Evolutionary conservation across 1,139 yeast species (phyloP).

Genomic region (Pneumocystis oryctolagi): DNA sequence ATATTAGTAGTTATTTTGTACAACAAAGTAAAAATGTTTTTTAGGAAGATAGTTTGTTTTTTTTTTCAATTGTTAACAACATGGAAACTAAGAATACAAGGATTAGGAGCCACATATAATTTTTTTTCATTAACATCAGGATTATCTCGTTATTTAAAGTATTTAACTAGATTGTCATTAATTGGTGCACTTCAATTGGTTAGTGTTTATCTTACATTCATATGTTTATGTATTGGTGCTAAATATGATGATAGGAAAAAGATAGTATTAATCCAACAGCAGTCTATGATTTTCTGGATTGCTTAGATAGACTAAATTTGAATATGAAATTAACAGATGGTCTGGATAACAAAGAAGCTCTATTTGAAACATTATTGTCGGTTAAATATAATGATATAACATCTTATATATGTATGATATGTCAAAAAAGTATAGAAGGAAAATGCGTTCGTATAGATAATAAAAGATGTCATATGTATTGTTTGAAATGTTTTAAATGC

Average conservation of each 20-base stretch:
- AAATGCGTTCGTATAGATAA: constrained; percentile 10
- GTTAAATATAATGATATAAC: constrained; percentile 1
- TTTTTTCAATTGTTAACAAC: constrained; percentile 28
- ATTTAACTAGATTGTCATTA: constrained; percentile 42
- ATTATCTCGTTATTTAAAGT: constrained; percentile 80
- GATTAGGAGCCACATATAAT: constrained; percentile 35
- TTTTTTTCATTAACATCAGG: constrained; percentile 75
- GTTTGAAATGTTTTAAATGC: constrained; percentile 26
- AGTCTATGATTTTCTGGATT: constrained; percentile 36
- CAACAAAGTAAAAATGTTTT: constrained; percentile 74
- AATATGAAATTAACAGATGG: background rate
- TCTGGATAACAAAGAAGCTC: constrained; percentile 1
- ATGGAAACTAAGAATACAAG: constrained; percentile 14
- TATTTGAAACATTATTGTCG: background rate
- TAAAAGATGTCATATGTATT: constrained; percentile 8
- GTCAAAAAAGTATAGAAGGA: constrained; percentile 69
- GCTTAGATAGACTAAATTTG: background rate
- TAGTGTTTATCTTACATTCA: background rate
- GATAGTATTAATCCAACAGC: constrained; percentile 25
- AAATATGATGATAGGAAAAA: background rate
- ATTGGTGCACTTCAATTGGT: constrained; percentile 13
- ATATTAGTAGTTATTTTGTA: constrained; percentile 18
- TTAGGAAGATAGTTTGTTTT: constrained; percentile 31
- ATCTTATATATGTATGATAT: constrained; percentile 60
- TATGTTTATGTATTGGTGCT: background rate